Percentiles rank a stretch among this genome's conserved stretches.
Evolutionary conservation across 176 grass and related monocot genomes (phyloP).

Genomic region (Thinopyrum elongatum): DNA sequence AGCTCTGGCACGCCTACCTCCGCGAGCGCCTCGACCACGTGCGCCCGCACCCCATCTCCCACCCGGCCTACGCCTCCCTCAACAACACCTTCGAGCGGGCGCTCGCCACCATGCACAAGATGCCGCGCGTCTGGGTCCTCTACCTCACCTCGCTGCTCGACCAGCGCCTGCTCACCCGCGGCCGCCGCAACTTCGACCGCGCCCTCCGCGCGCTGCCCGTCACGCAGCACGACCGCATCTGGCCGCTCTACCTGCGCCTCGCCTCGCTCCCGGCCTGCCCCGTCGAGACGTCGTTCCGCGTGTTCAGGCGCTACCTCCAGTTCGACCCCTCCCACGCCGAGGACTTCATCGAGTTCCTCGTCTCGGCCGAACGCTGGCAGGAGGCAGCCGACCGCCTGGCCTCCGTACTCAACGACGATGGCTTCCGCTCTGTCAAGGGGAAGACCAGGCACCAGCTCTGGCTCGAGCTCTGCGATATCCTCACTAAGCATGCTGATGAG

Average conservation of each 20-base stretch:
- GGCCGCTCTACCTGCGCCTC: conserved; percentile 68
- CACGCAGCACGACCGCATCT: conserved; percentile 87
- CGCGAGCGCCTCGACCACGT: conserved; percentile 75
- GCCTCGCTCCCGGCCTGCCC: conserved; percentile 64
- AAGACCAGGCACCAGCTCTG: conserved; percentile 86
- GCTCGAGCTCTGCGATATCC: conserved; percentile 76
- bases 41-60: conserved; percentile 60
- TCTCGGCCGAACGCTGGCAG: conserved; percentile 60
- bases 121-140: conserved; percentile 79
- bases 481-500: conserved; percentile 79
- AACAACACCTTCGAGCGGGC: conserved; percentile 90
- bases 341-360: conserved; percentile 80
- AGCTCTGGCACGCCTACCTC: conserved; percentile 89
- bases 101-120: conserved; percentile 88
- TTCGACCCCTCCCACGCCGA: conserved; percentile 81
- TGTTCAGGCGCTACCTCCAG: conserved; percentile 80
- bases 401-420: conserved; percentile 60
- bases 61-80: conserved; percentile 62
- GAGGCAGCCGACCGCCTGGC: conserved; percentile 68
- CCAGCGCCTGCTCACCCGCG: conserved; percentile 66
- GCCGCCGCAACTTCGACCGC: conserved; percentile 63
- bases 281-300: conserved; percentile 75
- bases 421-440: conserved; percentile 77
- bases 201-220: conserved; percentile 69
- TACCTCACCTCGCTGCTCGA: conserved; percentile 71